phyloP scores from a whole-genome alignment of 2,329 filamentous ascomycete genomes.

The Epichloe typhina region DNA sequence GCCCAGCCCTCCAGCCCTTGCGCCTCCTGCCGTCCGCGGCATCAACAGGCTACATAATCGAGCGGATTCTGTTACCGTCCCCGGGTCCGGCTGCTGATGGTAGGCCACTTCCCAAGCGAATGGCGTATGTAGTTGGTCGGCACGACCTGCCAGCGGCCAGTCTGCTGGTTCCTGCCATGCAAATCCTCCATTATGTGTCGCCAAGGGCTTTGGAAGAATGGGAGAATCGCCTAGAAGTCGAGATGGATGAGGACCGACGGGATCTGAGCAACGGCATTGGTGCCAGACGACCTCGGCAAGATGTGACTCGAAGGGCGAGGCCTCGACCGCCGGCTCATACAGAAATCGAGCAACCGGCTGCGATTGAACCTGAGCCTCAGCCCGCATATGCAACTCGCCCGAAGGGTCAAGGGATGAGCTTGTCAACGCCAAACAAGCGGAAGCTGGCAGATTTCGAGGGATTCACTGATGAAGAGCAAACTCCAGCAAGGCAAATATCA shows the following conservation, averaged over 20 bases:
- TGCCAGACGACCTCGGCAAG: slow-evolving; percentile 6
- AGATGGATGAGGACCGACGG: slow-evolving; percentile 26
- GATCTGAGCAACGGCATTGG: slow-evolving; percentile 14
- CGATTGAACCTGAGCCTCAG: slow-evolving; percentile 14
- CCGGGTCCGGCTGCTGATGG: slow-evolving; percentile 20
- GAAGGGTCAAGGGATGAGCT: slow-evolving; percentile 20
- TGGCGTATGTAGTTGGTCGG: slow-evolving; percentile 44
- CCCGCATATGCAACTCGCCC: slow-evolving; percentile 7
- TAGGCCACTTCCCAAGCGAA: slow-evolving; percentile 25
- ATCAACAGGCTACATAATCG: slow-evolving; percentile 43
- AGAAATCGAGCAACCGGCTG: slow-evolving; percentile 12
- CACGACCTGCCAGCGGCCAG: slow-evolving; percentile 36
- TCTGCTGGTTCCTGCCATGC: slow-evolving; percentile 30
- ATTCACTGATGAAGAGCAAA: slow-evolving; percentile 17
- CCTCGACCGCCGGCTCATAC: slow-evolving; percentile 17
- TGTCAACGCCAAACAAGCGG: slow-evolving; percentile 23
- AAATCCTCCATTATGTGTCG: slow-evolving; percentile 46
- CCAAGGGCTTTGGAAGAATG: slow-evolving; percentile 42
- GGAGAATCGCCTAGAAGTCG: slow-evolving; percentile 33
- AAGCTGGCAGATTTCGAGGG: slow-evolving; percentile 18
- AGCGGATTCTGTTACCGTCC: slow-evolving; percentile 34
- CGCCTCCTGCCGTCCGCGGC: slow-evolving; percentile 35
- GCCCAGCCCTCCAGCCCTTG: slow-evolving; percentile 34
- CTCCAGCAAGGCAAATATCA: slow-evolving; percentile 16
- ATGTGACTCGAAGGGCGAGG: slow-evolving; percentile 9